Percentiles rank a stretch among this genome's conserved stretches.
These are phyloP conservation scores for Protomyces inouyei DNA, from an alignment of 1,139 yeast species.

Conservation along the genomic window DNA sequence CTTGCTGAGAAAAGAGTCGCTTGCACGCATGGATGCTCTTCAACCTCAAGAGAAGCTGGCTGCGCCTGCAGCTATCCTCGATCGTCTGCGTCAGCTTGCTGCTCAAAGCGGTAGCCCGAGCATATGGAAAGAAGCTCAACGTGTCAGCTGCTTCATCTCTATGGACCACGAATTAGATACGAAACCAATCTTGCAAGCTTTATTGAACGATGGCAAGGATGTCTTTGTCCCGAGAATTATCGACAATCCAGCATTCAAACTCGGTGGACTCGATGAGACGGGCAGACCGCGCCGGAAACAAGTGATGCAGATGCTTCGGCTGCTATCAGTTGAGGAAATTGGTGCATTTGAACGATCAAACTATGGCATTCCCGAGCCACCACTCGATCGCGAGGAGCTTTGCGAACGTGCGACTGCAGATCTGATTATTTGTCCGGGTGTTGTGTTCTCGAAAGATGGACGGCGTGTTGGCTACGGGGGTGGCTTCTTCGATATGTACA, in stretches of 20 bases:
- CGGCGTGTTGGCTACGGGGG: conserved; percentile 18
- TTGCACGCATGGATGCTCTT: neutral
- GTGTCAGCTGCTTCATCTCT: neutral
- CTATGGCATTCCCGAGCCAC: conserved; percentile 24
- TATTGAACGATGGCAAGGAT: neutral
- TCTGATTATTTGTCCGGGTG: conserved; percentile 4
- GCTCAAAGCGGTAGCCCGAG: neutral
- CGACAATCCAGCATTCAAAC: neutral
- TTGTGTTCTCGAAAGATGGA: conserved; percentile 8
- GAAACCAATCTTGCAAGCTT: neutral
- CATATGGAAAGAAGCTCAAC: neutral
- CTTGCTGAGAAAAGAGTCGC: neutral
- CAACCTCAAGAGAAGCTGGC: neutral
- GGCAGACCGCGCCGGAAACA: neutral
- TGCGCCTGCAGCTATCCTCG: neutral
- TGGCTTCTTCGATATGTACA: conserved; percentile 9
- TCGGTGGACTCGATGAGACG: neutral
- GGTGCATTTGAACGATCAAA: neutral
- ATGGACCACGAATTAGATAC: neutral
- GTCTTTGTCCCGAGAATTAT: neutral
- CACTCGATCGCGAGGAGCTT: neutral
- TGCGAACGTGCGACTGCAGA: neutral
- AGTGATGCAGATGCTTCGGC: conserved; percentile 12
- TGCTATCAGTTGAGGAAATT: neutral
- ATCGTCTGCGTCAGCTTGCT: neutral